Evolutionary conservation across 2,329 filamentous ascomycete species (phyloP).

Genomic region (Hirsutella rhossiliensis): DNA sequence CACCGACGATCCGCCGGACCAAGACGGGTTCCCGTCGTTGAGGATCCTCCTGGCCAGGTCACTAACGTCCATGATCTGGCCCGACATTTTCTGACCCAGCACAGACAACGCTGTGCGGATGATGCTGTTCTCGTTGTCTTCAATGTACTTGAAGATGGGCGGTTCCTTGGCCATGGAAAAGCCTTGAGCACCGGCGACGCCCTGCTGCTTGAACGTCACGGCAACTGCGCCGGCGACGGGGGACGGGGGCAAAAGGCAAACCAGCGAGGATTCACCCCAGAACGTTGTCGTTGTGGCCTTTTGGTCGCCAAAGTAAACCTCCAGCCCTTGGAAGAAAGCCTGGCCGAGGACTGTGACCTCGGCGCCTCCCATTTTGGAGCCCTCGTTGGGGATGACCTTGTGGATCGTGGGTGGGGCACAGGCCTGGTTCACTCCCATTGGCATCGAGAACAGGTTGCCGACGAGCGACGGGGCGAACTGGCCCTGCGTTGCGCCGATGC

Average conservation of each 20-base stretch:
- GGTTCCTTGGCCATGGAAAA: slow-evolving; percentile 27
- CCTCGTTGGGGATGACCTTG: slow-evolving; percentile 73
- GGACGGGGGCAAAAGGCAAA: slow-evolving; percentile 66
- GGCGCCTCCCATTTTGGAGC: slow-evolving; percentile 70
- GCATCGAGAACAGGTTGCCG: slow-evolving; percentile 36
- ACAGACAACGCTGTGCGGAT: slow-evolving; percentile 56
- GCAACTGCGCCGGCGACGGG: slow-evolving; percentile 54
- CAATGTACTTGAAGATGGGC: slow-evolving; percentile 59
- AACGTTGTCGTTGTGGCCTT: slow-evolving; percentile 61
- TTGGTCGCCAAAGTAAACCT: slow-evolving; percentile 69
- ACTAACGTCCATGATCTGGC: slow-evolving; percentile 47
- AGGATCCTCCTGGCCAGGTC: slow-evolving; percentile 52
- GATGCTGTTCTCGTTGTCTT: slow-evolving; percentile 57
- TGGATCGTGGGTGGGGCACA: slow-evolving; percentile 50
- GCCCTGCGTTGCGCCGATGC: slow-evolving; percentile 27
- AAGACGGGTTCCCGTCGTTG: slow-evolving; percentile 31
- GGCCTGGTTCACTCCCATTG: slow-evolving; percentile 36
- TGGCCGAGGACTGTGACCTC: slow-evolving; percentile 79
- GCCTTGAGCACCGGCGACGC: slow-evolving; percentile 23
- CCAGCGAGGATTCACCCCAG: slow-evolving; percentile 69
- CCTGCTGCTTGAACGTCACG: slow-evolving; percentile 54
- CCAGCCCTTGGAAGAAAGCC: slow-evolving; percentile 63
- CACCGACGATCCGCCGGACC: slow-evolving; percentile 30
- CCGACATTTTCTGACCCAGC: slow-evolving; percentile 51
- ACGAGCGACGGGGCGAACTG: slow-evolving; percentile 36